These are phyloP conservation scores for Ilyonectria mors-panacis DNA, from an alignment of 2,329 filamentous ascomycete genomes.

Conservation along the genomic window DNA sequence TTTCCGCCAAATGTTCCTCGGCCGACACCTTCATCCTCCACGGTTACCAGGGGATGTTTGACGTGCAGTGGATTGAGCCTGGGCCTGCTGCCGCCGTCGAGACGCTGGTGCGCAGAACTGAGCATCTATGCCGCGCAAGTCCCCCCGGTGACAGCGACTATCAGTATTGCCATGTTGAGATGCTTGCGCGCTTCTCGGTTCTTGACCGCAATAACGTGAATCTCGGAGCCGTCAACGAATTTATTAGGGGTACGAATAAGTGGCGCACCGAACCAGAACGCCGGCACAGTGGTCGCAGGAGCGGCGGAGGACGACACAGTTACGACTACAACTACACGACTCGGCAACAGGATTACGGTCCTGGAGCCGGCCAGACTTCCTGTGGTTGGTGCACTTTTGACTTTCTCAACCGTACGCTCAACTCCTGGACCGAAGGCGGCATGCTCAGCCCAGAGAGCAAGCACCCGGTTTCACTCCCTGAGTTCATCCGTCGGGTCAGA, in stretches of 20 bases:
- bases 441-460: slow-evolving; percentile 2
- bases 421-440: slow-evolving; percentile 14
- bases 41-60: slow-evolving; percentile 12
- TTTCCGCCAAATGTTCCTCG: slow-evolving; percentile 6
- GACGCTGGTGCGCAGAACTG: slow-evolving; percentile 5
- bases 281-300: not conserved
- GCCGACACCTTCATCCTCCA: slow-evolving; percentile 10
- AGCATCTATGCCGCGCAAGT: slow-evolving; percentile 13
- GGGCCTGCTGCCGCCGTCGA: slow-evolving; percentile 11
- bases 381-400: slow-evolving; percentile 21
- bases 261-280: not conserved
- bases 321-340: slow-evolving; percentile 4
- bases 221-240: not conserved
- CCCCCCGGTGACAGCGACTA: slow-evolving; percentile 8
- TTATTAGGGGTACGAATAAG: not conserved
- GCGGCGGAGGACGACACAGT: not conserved
- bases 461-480: slow-evolving; percentile 9
- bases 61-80: not conserved
- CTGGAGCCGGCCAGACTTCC: slow-evolving; percentile 11
- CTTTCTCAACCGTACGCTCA: slow-evolving; percentile 17
- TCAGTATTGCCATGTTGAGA: slow-evolving; percentile 11
- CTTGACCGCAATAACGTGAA: slow-evolving; percentile 10
- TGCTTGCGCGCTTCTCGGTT: slow-evolving; percentile 9
- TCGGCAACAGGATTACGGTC: slow-evolving; percentile 8
- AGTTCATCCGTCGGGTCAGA: slow-evolving; percentile 14